Conservation (phyloP, 257 asterid species). For the Galeopsis tetrahit region DNA sequence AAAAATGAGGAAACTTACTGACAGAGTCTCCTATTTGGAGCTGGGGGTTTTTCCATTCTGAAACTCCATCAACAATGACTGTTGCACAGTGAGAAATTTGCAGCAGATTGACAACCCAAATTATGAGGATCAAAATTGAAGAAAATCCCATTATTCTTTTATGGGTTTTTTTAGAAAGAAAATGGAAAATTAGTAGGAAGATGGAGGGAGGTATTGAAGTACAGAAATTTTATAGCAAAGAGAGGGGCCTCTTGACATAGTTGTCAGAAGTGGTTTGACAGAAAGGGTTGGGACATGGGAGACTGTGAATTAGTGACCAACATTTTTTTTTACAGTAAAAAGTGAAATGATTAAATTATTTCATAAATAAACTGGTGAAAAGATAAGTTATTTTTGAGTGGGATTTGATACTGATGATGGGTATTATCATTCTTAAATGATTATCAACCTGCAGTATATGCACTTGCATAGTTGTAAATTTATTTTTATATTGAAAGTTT, state of each 20-base stretch:
- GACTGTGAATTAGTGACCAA: constrained; percentile 44
- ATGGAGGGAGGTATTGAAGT: not conserved
- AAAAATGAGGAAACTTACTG: constrained; percentile 52
- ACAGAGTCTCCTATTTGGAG: constrained; percentile 80
- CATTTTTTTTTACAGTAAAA: constrained; percentile 40
- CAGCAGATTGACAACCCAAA: constrained; percentile 39
- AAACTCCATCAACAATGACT: constrained; percentile 75
- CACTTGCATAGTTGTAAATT: not conserved
- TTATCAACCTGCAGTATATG: constrained; percentile 44
- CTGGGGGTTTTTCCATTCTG: constrained; percentile 74
- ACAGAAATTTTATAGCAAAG: not conserved
- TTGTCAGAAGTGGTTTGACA: constrained; percentile 54
- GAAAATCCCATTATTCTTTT: constrained; percentile 36
- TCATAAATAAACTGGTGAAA: constrained; percentile 9
- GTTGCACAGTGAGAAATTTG: constrained; percentile 57
- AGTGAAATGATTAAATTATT: constrained; percentile 41
- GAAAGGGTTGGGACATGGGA: constrained; percentile 39
- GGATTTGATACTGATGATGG: constrained; percentile 72
- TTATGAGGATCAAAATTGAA: constrained; percentile 39
- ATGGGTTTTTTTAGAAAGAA: constrained; percentile 15
- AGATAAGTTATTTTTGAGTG: constrained; percentile 26
- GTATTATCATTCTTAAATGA: constrained; percentile 78
- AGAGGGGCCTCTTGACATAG: not conserved
- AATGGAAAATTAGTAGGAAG: not conserved
- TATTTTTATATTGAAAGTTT: constrained; percentile 3